Evolutionary conservation across 768 basidiomycete genomes (phyloP).

Genomic region (Mycena leptocephala): DNA sequence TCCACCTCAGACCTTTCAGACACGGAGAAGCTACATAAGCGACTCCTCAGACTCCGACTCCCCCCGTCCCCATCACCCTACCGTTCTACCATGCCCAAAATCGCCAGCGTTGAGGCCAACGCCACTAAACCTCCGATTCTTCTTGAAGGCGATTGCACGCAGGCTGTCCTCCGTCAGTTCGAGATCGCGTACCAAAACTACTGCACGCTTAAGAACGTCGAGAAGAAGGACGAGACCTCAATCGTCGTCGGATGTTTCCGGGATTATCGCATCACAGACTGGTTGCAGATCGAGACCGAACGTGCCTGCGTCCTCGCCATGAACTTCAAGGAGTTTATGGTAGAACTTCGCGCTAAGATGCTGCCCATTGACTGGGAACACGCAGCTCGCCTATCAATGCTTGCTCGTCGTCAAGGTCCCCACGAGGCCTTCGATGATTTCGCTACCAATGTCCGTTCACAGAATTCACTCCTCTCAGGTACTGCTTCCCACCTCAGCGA

Average conservation of each 20-base stretch:
- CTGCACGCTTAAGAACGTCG: background rate
- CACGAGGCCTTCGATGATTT: background rate
- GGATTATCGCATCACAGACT: background rate
- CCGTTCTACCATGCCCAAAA: background rate
- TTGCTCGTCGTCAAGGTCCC: background rate
- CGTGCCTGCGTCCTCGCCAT: background rate
- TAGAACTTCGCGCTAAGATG: background rate
- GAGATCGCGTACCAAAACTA: background rate
- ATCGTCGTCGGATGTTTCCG: background rate
- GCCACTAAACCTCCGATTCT: background rate
- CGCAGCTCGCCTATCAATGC: background rate
- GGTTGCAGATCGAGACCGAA: background rate
- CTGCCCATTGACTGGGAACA: background rate
- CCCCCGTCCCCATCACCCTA: background rate
- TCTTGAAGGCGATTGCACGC: background rate
- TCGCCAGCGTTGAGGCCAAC: background rate
- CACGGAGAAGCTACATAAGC: too few relatives aligned
- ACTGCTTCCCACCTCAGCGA: background rate
- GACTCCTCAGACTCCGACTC: background rate
- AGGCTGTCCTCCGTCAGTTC: background rate
- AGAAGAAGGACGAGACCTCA: background rate
- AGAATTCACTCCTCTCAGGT: background rate
- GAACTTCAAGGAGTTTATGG: background rate
- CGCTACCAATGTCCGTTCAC: background rate
- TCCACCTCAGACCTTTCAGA: too few relatives aligned